A percentile compares a stretch with the other conserved stretches of the same genome.
phyloP scores from a whole-genome alignment of 1,139 yeast species.

The Suhomyces choctaworum region DNA sequence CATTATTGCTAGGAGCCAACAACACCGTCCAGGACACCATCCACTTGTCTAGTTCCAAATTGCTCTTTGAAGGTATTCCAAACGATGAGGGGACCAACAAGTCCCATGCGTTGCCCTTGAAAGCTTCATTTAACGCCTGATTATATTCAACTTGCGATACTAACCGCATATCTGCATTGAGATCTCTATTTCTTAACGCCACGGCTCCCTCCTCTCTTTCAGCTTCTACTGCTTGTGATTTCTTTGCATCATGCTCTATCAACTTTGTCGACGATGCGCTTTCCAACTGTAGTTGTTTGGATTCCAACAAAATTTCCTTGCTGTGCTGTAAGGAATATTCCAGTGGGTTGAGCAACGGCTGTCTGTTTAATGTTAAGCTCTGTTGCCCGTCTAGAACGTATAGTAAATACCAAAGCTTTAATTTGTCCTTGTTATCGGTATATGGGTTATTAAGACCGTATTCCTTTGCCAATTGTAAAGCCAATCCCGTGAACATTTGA shows the following conservation, averaged over 20 bases:
- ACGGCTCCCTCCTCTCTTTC: neutral
- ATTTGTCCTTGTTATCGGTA: slow-evolving; percentile 38
- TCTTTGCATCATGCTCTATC: neutral
- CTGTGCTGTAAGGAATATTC: slow-evolving; percentile 48
- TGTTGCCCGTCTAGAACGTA: slow-evolving; percentile 72
- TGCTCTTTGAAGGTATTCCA: slow-evolving; percentile 68
- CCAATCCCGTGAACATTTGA: slow-evolving; percentile 67
- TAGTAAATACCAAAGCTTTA: slow-evolving; percentile 67
- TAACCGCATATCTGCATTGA: slow-evolving; percentile 52
- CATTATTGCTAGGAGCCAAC: slow-evolving; percentile 57
- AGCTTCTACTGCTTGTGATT: neutral
- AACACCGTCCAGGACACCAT: slow-evolving; percentile 80
- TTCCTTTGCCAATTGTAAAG: slow-evolving; percentile 62
- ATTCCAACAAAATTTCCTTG: slow-evolving; percentile 31
- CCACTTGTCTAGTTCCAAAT: slow-evolving; percentile 71
- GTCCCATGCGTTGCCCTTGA: slow-evolving; percentile 64
- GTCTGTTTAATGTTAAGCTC: slow-evolving; percentile 59
- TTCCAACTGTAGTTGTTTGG: slow-evolving; percentile 7
- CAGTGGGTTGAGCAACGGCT: slow-evolving; percentile 50
- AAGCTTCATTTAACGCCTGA: slow-evolving; percentile 62
- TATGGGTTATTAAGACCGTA: slow-evolving; percentile 48
- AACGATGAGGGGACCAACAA: slow-evolving; percentile 58
- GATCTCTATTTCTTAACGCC: slow-evolving; percentile 15
- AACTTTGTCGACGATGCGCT: neutral
- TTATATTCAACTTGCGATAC: slow-evolving; percentile 74